Evolutionary conservation across 2,329 filamentous ascomycete species (phyloP), one percentile per base, ranked within the genome.

Genomic region (Cylindrodendrum hubeiense): DNA sequence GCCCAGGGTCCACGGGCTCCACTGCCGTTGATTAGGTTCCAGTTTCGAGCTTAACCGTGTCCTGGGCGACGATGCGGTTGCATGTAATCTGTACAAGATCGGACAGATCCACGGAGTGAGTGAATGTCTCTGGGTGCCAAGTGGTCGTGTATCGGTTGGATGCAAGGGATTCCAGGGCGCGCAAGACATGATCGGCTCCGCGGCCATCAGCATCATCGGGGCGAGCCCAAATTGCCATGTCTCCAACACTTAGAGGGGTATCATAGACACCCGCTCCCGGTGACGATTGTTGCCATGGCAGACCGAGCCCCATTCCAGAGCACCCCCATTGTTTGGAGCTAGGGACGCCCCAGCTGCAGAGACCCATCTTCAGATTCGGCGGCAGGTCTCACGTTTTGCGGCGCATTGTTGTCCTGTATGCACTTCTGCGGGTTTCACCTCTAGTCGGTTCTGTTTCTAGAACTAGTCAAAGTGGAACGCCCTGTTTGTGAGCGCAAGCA

Each of bases 211-310:
- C 53, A 65, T 52, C 60, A 54, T 58, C 57, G 65, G 53, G 61
- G 58, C 53, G n/a, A 56, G 57, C 19, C 41, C 56, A 54, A 56
- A 60, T 56, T 24, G 39, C 24, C 43, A 39, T 37, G 52, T 37
- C 46, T 62, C 39, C 57, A 60, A 51, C 21, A 33, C 26, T 19
- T 34, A 28, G 47, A 33, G 30, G 17, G 33, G 28, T 22, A 39
- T 33, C 22, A 28, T 37, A 22, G 47, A 21, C 15, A 7, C 8
- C 17, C 37, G 37, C 3, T 43, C 41, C 39, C 44, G 22, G 28
- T 56, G 55, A 55, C 47, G 46, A 43, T 55, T 62, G 71, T 73
- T 73, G 69, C 67, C 58, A 69, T 65, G 60, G 71, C 71, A 66
- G 39, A 74, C 65, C 59, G 51, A 46, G n/a, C 49, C 28, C 39